Percentiles rank a stretch among this genome's conserved stretches.
Conservation (phyloP, 2,329 filamentous ascomycete species). For the Thielaviopsis punctulata region DNA sequence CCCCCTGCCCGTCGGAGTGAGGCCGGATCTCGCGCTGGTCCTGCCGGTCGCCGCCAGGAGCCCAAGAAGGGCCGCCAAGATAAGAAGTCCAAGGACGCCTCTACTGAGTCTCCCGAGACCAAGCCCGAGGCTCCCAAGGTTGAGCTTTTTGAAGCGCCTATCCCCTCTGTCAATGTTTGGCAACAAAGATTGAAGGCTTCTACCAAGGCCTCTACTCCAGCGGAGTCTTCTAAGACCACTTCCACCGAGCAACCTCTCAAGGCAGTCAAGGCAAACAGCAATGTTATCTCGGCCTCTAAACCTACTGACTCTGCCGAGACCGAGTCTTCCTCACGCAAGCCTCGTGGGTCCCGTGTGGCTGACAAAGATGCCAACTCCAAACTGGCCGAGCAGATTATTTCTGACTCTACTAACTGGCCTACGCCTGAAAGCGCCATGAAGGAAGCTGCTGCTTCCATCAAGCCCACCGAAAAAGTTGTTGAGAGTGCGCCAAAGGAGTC, state of each 20-base stretch:
- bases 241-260: constrained; percentile 24
- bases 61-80: constrained; percentile 32
- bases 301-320: constrained; percentile 20
- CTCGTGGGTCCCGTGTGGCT: constrained; percentile 26
- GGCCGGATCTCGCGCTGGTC: constrained; percentile 2
- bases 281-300: constrained; percentile 12
- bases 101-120: constrained; percentile 18
- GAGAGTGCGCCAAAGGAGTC: constrained; percentile 46
- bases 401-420: constrained; percentile 69
- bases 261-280: constrained; percentile 17
- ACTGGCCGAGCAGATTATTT: constrained; percentile 9
- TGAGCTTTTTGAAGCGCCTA: constrained; percentile 61
- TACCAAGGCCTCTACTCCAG: constrained; percentile 45
- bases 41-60: constrained; percentile 15
- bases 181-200: constrained; percentile 59
- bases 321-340: constrained; percentile 16
- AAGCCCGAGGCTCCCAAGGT: constrained; percentile 43
- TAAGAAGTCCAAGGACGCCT: constrained; percentile 39
- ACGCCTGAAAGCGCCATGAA: constrained; percentile 60
- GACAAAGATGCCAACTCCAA: constrained; percentile 2
- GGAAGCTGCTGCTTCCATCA: constrained; percentile 50
- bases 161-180: constrained; percentile 80
- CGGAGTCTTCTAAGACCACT: constrained; percentile 19
- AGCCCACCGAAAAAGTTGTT: constrained; percentile 44
- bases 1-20: constrained; percentile 26